Evolutionary conservation across 805 yeast species (phyloP).

Genomic region (Cyberlindnera lachancei): DNA sequence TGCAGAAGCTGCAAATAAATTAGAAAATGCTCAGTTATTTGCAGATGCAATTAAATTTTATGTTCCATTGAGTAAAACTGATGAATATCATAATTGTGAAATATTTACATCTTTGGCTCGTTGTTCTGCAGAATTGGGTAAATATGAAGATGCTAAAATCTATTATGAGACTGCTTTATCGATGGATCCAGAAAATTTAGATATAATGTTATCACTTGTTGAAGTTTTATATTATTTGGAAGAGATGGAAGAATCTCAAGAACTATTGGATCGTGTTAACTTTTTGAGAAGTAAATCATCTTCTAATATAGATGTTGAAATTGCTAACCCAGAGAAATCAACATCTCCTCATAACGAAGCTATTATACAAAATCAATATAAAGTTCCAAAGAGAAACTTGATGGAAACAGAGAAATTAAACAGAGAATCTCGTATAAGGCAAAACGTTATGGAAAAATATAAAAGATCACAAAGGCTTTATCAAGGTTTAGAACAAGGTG

Average conservation of each 20-base stretch:
- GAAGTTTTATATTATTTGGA: slow-evolving; percentile 70
- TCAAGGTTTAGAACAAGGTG: slow-evolving; percentile 40
- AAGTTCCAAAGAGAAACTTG: slow-evolving; percentile 24
- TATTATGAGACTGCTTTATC: slow-evolving; percentile 48
- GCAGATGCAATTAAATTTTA: slow-evolving; percentile 72
- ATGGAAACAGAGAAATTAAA: slow-evolving; percentile 41
- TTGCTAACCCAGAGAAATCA: neutral
- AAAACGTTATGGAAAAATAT: slow-evolving; percentile 49
- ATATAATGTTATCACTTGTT: slow-evolving; percentile 69
- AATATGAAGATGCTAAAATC: slow-evolving; percentile 55
- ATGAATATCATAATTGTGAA: slow-evolving; percentile 44
- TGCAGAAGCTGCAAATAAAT: slow-evolving; percentile 65
- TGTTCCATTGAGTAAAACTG: slow-evolving; percentile 45
- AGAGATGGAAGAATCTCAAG: slow-evolving; percentile 48
- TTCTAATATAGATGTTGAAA: slow-evolving; percentile 17
- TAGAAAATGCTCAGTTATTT: slow-evolving; percentile 61
- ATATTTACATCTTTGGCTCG: slow-evolving; percentile 52
- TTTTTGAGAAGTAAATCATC: slow-evolving; percentile 19
- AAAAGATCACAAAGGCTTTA: slow-evolving; percentile 47
- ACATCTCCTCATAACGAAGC: slow-evolving; percentile 13
- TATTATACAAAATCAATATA: slow-evolving; percentile 15
- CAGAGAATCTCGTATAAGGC: slow-evolving; percentile 49
- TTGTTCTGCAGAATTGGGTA: slow-evolving; percentile 69
- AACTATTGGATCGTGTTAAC: slow-evolving; percentile 46
- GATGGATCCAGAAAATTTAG: slow-evolving; percentile 58